Evolutionary conservation across 2,329 filamentous ascomycete species (phyloP), one percentile per base, ranked within the genome.

Genomic region (Claviceps sp.): DNA sequence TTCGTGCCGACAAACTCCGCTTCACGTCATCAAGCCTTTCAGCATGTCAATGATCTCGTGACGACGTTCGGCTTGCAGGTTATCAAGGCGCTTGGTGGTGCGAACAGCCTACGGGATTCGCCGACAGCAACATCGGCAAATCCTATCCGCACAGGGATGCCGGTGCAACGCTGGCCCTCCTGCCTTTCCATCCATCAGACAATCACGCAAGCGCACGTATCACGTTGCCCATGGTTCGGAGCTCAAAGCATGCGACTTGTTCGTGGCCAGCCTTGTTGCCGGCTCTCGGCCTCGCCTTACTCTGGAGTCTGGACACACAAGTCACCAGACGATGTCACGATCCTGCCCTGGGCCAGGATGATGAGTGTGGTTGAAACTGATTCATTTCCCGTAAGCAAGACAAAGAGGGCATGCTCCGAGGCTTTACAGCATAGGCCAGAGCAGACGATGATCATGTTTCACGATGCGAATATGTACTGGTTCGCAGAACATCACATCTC

Each of bases 81-180:
- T 17, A 37, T 20, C 48, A 45, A 34, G 39, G 39, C 52, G 45
- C 38, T 48, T 50, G 22, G 36, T 7, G 34, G 39, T 22, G 42
- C 40, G 39, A 49, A 50, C 42, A n/a, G 37, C 45, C 20, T 20
- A 43, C 38, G 22, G 43, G 40, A 46, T 53, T 53, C 45, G 52
- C 52, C 52, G 49, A 51, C 51, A 36, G 40, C 47, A 11, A 26
- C 46, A 42, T 50, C 47, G 51, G 51, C 51, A 52, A 46, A 46
- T 52, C 42, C 50, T 47, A 52, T 52, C 39, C 29, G 40, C 17
- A 9, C 34, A 39, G 50, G 50, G 34, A 22, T 45, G 11, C 38
- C 17, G 29, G 40, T 49, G 39, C 50, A 40, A 52, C 42, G 46
- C 47, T 45, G 45, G 44, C 16, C 38, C 36, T 52, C 45, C 38